These are phyloP conservation scores for Boechera divaricarpa DNA, from an alignment of 345 rosid genomes.

Conservation along the genomic window DNA sequence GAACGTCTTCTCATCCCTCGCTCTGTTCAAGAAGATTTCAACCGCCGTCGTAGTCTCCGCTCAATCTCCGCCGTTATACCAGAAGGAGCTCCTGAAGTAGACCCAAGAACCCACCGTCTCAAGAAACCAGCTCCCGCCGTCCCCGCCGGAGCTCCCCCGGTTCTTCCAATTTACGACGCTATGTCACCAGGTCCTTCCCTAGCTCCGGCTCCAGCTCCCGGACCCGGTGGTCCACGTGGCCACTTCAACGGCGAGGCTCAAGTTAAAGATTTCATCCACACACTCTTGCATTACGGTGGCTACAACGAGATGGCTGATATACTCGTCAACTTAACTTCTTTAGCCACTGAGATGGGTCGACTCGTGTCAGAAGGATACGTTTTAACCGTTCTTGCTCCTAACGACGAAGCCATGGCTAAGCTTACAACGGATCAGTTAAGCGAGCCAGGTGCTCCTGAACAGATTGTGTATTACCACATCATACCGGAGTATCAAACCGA, in stretches of 20 bases:
- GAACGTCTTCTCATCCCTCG: constrained; percentile 67
- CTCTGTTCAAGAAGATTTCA: constrained; percentile 76
- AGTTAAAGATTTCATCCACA: constrained; percentile 90
- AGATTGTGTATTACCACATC: constrained; percentile 84
- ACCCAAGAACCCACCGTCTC: constrained; percentile 70
- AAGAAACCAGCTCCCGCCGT: constrained; percentile 61
- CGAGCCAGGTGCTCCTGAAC: constrained; percentile 97
- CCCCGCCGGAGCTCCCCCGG: constrained; percentile 77
- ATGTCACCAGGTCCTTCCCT: constrained; percentile 95
- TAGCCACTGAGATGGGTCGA: constrained; percentile 95
- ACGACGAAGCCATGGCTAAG: constrained; percentile 98
- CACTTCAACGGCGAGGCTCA: constrained; percentile 90
- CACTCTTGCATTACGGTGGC: constrained; percentile 88
- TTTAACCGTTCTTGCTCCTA: constrained; percentile 88
- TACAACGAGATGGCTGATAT: constrained; percentile 99
- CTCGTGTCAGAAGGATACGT: constrained; percentile 93
- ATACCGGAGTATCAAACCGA: constrained; percentile 98
- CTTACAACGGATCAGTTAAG: constrained; percentile 86
- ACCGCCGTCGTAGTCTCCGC: constrained; percentile 61
- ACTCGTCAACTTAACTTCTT: constrained; percentile 82
- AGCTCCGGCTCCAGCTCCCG: constrained; percentile 97
- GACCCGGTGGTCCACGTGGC: constrained; percentile 86
- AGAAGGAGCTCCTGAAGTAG: constrained; percentile 76
- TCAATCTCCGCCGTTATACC: constrained; percentile 76
- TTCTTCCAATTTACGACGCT: constrained; percentile 80